Base-by-base conservation (phyloP, 1,284 basidiomycete species). In the Marasmius oreades region DNA sequence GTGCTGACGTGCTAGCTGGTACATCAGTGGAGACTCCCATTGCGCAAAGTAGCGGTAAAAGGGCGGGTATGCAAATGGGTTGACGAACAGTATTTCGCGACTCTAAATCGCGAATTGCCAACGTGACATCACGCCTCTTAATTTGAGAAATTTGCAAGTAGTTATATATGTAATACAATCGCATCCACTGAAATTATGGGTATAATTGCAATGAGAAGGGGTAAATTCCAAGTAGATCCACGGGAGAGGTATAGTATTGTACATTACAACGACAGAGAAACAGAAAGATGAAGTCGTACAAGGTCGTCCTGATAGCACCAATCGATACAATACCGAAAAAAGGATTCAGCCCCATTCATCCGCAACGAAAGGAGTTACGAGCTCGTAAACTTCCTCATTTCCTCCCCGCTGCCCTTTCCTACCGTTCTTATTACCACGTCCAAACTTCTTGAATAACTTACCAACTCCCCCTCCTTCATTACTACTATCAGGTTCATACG, bases 281-380 rank as follows among this genome's bases (percentile, higher is more conserved):
- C n/a, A n/a, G n/a, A 45, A 11, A 45, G 24, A 18, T 37, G 12
- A 34, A 31, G 39, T 24, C 20, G 44, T 31, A 58, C 59, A 36
- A 20, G n/a, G n/a, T n/a, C n/a, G n/a, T n/a, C n/a, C n/a, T n/a
- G n/a, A n/a, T n/a, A n/a, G n/a, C n/a, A n/a, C n/a, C n/a, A n/a
- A 31, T 31, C 28, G 28, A 31, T 31, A 10, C 28, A 31, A 31
- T 10, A 10, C 28, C 28, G 28, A 31, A 31, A n/a, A n/a, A n/a
- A n/a, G 28, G 26, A 4, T 36, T 65, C 62, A 80, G 51, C 81
- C 80, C 79, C 80, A 85, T 61, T 83, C 83, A 56, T 83, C 79
- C n/a, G 80, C 68, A n/a, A 84, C 77, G 67, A 91, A 92, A 0
- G 89, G 89, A 26, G 89, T 92, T 54, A 92, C 87, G 16, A 90